These are phyloP conservation scores for Xylariaceae sp. DNA, from an alignment of 2,329 filamentous ascomycete genomes.

Conservation along the genomic window DNA sequence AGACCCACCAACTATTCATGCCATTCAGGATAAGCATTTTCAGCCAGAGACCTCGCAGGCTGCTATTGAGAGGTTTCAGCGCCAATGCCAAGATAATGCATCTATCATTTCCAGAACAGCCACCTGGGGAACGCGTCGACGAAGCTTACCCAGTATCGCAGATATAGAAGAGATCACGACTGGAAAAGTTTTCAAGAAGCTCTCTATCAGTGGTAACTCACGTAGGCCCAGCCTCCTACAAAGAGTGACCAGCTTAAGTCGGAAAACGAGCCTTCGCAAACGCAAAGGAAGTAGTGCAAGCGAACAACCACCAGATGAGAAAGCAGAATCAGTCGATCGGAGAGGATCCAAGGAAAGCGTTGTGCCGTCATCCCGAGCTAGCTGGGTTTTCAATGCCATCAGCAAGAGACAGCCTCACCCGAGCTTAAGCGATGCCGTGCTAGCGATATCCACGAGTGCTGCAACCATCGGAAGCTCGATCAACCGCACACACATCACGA, in stretches of 20 bases:
- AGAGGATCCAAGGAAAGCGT: constrained; percentile 45
- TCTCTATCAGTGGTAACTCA: constrained; percentile 44
- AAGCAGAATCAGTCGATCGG: constrained; percentile 25
- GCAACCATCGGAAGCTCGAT: constrained; percentile 51
- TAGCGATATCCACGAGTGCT: constrained; percentile 49
- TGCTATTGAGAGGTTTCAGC: constrained; percentile 49
- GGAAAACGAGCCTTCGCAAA: constrained; percentile 46
- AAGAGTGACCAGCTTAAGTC: constrained; percentile 45
- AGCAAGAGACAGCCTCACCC: constrained; percentile 47
- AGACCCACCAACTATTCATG: constrained; percentile 42
- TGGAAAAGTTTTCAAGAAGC: constrained; percentile 58
- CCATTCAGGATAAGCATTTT: constrained; percentile 35
- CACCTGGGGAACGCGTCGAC: constrained; percentile 64
- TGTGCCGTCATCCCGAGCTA: constrained; percentile 46
- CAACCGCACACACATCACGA: constrained; percentile 47
- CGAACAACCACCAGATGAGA: constrained; percentile 29
- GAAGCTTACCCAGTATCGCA: constrained; percentile 54
- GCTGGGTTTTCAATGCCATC: constrained; percentile 41
- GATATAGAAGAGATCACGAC: constrained; percentile 56
- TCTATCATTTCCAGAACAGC: constrained; percentile 58
- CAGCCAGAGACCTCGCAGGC: constrained; percentile 49
- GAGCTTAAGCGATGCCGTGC: constrained; percentile 54
- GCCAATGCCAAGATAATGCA: constrained; percentile 48
- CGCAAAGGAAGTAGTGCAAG: constrained; percentile 41
- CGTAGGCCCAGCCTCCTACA: constrained; percentile 51